These are phyloP conservation scores for Gossypium herbaceum DNA, from an alignment of 345 rosid genomes.

Conservation along the genomic window DNA sequence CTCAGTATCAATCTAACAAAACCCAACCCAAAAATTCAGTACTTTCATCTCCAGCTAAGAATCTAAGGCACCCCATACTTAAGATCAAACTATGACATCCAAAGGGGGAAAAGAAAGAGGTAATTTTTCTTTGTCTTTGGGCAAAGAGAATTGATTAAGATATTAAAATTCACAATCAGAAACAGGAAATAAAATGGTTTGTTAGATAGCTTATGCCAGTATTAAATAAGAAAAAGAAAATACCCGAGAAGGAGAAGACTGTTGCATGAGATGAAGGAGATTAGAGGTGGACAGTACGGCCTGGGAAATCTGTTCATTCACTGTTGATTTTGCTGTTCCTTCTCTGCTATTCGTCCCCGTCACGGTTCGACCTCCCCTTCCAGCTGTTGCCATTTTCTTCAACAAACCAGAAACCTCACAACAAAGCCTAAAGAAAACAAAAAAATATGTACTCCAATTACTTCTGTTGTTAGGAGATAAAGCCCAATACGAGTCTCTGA, in stretches of 20 bases:
- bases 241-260: slow-evolving; percentile 78
- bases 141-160: background rate
- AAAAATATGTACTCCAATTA: background rate
- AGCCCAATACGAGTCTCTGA: background rate
- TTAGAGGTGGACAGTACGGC: slow-evolving; percentile 77
- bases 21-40: background rate
- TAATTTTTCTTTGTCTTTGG: background rate
- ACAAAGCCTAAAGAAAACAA: background rate
- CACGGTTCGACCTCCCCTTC: slow-evolving; percentile 6
- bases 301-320: slow-evolving; percentile 74
- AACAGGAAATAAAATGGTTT: background rate
- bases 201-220: background rate
- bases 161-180: background rate
- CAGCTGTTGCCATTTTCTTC: slow-evolving; percentile 8
- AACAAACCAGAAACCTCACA: background rate
- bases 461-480: background rate
- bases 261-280: slow-evolving; percentile 79
- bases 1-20: background rate
- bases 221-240: too few relatives aligned
- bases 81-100: background rate
- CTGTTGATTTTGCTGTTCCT: slow-evolving; percentile 61
- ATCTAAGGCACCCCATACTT: slow-evolving; percentile 2
- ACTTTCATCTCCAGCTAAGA: background rate
- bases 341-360: slow-evolving; percentile 42
- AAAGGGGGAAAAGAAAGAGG: background rate